Base-by-base conservation (phyloP, 768 basidiomycete species). In the Neoboletus subvelutipes region DNA sequence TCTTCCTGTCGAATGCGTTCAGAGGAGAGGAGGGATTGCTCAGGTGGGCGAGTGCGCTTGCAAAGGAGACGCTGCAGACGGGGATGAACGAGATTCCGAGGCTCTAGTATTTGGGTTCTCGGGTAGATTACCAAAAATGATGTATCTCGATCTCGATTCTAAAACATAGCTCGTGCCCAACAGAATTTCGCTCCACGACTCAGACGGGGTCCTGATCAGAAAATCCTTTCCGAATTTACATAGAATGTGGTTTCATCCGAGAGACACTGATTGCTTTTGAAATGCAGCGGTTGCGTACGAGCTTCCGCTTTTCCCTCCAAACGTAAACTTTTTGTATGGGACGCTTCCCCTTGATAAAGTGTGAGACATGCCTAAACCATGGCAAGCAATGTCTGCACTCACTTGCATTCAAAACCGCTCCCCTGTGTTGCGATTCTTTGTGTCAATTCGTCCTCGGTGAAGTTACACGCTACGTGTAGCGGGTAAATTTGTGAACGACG, bases 291-390 rank as follows among this genome's bases (percentile, higher is more conserved):
- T 90, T 1, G 89, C 81, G 59, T 81, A 81, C 7, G 79, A 73
- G 60, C 85, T 92, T 3, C 92, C 91, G 39, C 76, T 86, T 55
- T 80, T 80, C n/a, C 92, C 92, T 5, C 88, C 91, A 58, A 88
- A 94, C 10, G 81, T 86, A 70, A 82, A 88, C 15, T 79, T 83
- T n/a, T 81, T 82, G 69, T 92, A 85, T 43, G 83, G 77, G 58
- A 92, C 80, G n/a, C 80, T 79, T 24, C 85, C 92, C 67, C 92
- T 93, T 61, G 22, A 13, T 4, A 9, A 17, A 15, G 41, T 7
- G 52, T 56, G n/a, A 64, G 50, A 36, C 15, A 17, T n/a, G 28
- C 11, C 18, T 22, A 33, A 26, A n/a, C 20, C 8, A 52, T 10
- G 36, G 20, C 18, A 31, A 42, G 41, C 20, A 7, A 12, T 15